Evolutionary conservation across 2,329 filamentous ascomycete species (phyloP).

Genomic region (Aspergillus luchuensis): DNA sequence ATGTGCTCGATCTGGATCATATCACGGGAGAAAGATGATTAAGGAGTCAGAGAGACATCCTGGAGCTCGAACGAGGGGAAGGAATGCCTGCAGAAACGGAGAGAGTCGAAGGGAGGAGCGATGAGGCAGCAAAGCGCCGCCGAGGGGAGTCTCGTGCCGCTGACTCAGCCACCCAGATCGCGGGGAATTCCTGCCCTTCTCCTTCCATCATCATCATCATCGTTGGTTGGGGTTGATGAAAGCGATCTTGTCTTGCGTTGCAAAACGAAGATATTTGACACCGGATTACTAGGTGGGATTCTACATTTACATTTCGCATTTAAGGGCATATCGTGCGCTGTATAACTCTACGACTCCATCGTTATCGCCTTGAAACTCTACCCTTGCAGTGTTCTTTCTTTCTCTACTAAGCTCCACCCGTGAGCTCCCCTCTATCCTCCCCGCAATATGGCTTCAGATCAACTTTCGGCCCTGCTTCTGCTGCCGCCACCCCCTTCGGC

Average conservation of each 20-base stretch:
- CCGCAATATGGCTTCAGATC: slow-evolving; percentile 29
- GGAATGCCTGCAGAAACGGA: slow-evolving; percentile 7
- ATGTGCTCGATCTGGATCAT: slow-evolving; percentile 51
- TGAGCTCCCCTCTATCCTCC: slow-evolving; percentile 10
- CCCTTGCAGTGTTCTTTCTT: not conserved
- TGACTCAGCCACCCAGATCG: slow-evolving; percentile 20
- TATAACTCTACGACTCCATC: not conserved
- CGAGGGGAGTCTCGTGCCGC: slow-evolving; percentile 17
- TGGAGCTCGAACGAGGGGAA: slow-evolving; percentile 17
- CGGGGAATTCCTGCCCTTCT: slow-evolving; percentile 8
- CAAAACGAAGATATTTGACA: too few species aligned
- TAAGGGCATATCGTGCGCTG: too few species aligned
- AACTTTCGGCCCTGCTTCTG: slow-evolving; percentile 56
- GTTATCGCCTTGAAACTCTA: not conserved
- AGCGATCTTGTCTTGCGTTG: not conserved
- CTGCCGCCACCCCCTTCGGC: slow-evolving; percentile 63
- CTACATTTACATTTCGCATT: too few species aligned
- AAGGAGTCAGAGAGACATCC: slow-evolving; percentile 24
- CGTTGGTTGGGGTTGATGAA: not conserved
- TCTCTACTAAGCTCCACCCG: not conserved
- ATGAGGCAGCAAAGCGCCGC: not conserved
- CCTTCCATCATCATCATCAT: not conserved
- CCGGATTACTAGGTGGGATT: too few species aligned
- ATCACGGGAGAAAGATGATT: slow-evolving; percentile 36
- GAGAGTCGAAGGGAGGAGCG: not conserved